These are phyloP conservation scores for Colletotrichum sp. DNA, from an alignment of 2,329 filamentous ascomycete species.

Conservation along the genomic window DNA sequence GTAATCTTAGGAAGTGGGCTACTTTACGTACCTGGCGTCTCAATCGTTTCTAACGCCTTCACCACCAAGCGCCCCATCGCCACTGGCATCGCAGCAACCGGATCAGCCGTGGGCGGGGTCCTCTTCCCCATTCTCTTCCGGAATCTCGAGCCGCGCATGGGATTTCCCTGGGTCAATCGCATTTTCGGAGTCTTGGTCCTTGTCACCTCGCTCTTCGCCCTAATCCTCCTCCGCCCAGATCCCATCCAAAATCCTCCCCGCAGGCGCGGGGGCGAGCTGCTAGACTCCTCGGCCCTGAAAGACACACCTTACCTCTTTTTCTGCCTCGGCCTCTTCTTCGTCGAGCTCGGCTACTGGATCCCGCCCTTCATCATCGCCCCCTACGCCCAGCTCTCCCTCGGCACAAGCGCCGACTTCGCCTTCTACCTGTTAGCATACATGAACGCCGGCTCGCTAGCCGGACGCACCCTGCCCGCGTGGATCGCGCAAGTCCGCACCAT, in stretches of 20 bases:
- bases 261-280: neutral
- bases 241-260: neutral
- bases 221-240: neutral
- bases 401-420: neutral
- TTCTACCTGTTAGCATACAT: neutral
- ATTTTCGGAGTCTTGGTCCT: neutral
- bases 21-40: neutral
- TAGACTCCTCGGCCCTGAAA: neutral
- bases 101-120: neutral
- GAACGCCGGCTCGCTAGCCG: neutral
- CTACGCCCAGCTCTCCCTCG: neutral
- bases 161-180: neutral
- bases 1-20: neutral
- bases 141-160: neutral
- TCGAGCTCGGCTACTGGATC: neutral
- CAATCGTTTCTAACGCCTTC: neutral
- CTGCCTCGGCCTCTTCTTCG: neutral
- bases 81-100: neutral
- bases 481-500: neutral
- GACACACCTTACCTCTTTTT: neutral
- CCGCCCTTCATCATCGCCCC: neutral
- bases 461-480: neutral
- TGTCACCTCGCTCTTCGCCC: neutral
- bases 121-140: neutral
- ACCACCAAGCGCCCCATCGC: neutral